Evolutionary conservation across 2,329 filamentous ascomycete species (phyloP), one percentile per base, ranked within the genome.

Genomic region (Parascedosporium putredinis): DNA sequence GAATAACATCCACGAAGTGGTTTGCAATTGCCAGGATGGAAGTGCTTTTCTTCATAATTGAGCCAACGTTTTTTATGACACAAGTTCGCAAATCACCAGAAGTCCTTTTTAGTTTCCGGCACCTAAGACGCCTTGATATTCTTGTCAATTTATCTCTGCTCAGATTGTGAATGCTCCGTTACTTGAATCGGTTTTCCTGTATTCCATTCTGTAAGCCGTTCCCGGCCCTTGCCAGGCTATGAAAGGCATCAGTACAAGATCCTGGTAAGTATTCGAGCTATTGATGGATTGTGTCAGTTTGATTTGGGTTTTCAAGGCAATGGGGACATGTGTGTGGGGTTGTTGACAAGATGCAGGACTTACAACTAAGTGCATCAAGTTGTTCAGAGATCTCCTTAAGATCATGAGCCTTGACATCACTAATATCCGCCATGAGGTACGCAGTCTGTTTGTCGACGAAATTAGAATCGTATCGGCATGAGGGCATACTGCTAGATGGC

Each of bases 341-440:
- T 42, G 46, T 44, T 46, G 48, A 38, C 14, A 16, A 8, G 23
- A 9, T 9, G 20, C n/a, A 22, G 43, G n/a, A 70, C 84, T 74
- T 77, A 88, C 86, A 90, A 67, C 76, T 82, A 55, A 96, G 75
- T 52, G 76, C 78, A 66, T 97, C 89, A 34, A 98, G 74, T 60
- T 77, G 83, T 57, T 91, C 84, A 57, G 85, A 88, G 50, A 98
- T 81, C 53, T 88, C 83, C 69, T 88, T 90, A 64, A 97, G 88
- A 61, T 95, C 85, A 36, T 74, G 75, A 47, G 79, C 76, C 60
- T 85, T 81, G 58, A 97, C 88, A 54, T 86, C 81, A 70, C 88
- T 95, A 60, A 98, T 86, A 71, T 98, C 93, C 6, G 93, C 93
- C 90, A 98, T 96, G 55, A 98, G 74, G 65, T 98, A 98, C 18